Conservation (phyloP, 345 rosid genomes). For the Syzygium grande region DNA sequence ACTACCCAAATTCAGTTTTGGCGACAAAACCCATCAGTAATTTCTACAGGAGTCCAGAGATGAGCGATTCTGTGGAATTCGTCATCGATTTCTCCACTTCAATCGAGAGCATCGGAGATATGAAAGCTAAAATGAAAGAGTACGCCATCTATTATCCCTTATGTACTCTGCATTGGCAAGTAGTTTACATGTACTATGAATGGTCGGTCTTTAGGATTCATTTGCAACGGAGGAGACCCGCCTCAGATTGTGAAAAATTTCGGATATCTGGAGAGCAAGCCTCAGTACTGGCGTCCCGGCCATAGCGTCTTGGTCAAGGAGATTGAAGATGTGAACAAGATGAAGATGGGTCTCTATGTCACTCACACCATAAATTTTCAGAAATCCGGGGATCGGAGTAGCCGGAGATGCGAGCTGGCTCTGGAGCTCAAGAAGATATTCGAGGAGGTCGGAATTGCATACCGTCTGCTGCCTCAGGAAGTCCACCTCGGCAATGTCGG, state of each 20-base stretch:
- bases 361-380: conserved; percentile 60
- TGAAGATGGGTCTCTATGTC: conserved; percentile 48
- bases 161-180: neutral
- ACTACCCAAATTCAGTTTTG: conserved; percentile 46
- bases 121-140: conserved; percentile 39
- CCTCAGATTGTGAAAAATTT: neutral
- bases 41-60: conserved; percentile 65
- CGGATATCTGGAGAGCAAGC: conserved; percentile 61
- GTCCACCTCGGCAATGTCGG: conserved; percentile 22
- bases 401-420: conserved; percentile 42
- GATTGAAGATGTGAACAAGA: conserved; percentile 60
- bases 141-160: conserved; percentile 2
- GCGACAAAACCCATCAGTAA: conserved; percentile 48
- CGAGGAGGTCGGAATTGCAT: conserved; percentile 46
- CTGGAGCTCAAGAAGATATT: conserved; percentile 46
- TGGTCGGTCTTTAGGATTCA: neutral
- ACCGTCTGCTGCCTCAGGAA: conserved; percentile 51
- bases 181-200: neutral
- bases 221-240: neutral
- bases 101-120: conserved; percentile 35
- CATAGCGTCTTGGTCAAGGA: conserved; percentile 46
- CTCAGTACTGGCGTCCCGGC: conserved; percentile 44
- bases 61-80: conserved; percentile 70
- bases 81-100: conserved; percentile 41
- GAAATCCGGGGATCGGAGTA: conserved; percentile 29